phyloP scores from a whole-genome alignment of 768 basidiomycete genomes.

The Boletales sp. region DNA sequence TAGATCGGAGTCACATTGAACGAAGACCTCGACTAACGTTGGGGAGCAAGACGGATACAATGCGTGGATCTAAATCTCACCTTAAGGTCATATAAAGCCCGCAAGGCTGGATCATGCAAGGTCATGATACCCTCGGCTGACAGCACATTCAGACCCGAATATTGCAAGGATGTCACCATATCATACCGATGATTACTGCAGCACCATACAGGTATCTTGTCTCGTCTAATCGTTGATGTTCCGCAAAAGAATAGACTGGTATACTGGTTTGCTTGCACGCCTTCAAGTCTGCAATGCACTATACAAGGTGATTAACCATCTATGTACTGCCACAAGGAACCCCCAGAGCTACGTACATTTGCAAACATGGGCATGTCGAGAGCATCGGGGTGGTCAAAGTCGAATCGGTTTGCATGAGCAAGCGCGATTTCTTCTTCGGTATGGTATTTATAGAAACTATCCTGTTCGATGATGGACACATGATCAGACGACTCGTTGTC shows the following conservation, averaged over 20 bases:
- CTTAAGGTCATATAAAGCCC: slow-evolving; percentile 89
- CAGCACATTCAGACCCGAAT: background rate
- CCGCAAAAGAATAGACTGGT: slow-evolving; percentile 89
- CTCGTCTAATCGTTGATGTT: slow-evolving; percentile 79
- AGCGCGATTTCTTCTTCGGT: slow-evolving; percentile 72
- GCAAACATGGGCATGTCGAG: slow-evolving; percentile 90
- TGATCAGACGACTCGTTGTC: background rate
- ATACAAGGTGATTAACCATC: background rate
- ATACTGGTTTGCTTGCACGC: slow-evolving; percentile 81
- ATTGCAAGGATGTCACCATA: background rate
- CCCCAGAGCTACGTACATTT: slow-evolving; percentile 44
- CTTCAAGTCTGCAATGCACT: slow-evolving; percentile 88
- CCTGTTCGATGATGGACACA: slow-evolving; percentile 41
- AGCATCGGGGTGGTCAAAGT: slow-evolving; percentile 91
- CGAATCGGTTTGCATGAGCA: slow-evolving; percentile 78
- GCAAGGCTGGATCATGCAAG: slow-evolving; percentile 71
- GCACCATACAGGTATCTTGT: slow-evolving; percentile 91
- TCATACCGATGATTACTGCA: slow-evolving; percentile 78
- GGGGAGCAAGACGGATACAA: background rate
- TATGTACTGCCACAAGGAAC: background rate
- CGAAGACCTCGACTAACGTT: slow-evolving; percentile 57
- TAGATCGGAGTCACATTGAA: slow-evolving; percentile 91
- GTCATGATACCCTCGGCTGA: slow-evolving; percentile 91
- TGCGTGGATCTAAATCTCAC: slow-evolving; percentile 33
- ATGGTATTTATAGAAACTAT: slow-evolving; percentile 90